Base-by-base conservation (phyloP, 306 rosid genomes). In the Carpinus fangiana region DNA sequence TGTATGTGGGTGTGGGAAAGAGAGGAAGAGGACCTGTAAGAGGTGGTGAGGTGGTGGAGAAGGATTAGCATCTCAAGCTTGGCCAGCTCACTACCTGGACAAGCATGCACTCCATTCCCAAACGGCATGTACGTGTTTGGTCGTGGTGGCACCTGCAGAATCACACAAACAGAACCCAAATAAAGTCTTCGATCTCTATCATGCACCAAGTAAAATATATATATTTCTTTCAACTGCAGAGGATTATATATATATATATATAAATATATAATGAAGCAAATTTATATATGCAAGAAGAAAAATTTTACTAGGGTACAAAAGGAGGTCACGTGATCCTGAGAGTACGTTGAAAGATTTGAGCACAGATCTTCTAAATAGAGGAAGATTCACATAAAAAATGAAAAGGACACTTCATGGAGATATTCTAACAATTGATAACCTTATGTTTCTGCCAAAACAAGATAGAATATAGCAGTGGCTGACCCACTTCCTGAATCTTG, bases 1-100 rank as follows among this genome's bases (percentile, higher is more conserved):
- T 41, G 45, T n/a, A n/a, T 6, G 57, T 53, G 28, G 9, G 60
- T 12, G 64, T 50, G 73, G 48, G 65, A 28, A 53, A 61, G 47
- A 1, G n/a, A 12, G 7, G 21, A 59, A 0, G 13, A 10, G 2
- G 21, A 90, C 98, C 97, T 92, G 94, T 84, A 90, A 60, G 90
- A 70, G 73, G 89, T 61, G 75, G 92, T 88, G 86, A 94, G 90
- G 79, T 94, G 98, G 78, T 94, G 97, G 47, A 94, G 93, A 62
- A 94, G 92, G 88, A 94, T 82, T 75, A 92, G 90, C 66, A 87
- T 77, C 74, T 94, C 97, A 21, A 94, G 93, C 96, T 92, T 94
- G 61, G 98, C 98, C 82, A 94, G 86, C 82, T 94, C 98, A 84
- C 86, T 94, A 8, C 98, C 98, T 21, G 98, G 98, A 92, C 98